Evolutionary conservation across 2,329 filamentous ascomycete genomes (phyloP).

Genomic region (Arthrobotrys sinensis): DNA sequence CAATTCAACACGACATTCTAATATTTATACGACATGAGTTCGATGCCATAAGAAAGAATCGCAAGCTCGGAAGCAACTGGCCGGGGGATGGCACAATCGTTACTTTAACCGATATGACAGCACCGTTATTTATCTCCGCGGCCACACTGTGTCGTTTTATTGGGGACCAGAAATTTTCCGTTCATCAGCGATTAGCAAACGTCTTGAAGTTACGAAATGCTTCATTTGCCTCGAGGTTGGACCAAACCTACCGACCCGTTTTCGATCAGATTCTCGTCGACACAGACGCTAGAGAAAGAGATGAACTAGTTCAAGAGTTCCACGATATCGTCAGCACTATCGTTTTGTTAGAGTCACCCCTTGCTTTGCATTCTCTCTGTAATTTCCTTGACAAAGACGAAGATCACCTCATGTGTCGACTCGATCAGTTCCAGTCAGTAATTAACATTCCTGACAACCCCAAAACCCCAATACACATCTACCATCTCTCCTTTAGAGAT

Average conservation of each 20-base stretch:
- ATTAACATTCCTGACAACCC: constrained; percentile 29
- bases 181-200: background rate
- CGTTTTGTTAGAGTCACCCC: constrained; percentile 36
- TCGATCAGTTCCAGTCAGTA: constrained; percentile 27
- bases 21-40: constrained; percentile 3
- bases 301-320: constrained; percentile 7
- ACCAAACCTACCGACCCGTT: constrained; percentile 28
- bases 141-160: constrained; percentile 31
- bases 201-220: constrained; percentile 1
- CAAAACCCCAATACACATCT: background rate
- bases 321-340: constrained; percentile 35
- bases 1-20: constrained; percentile 65
- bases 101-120: constrained; percentile 7
- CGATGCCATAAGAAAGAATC: constrained; percentile 3
- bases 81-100: background rate
- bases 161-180: background rate
- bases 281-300: constrained; percentile 6
- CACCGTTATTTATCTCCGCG: constrained; percentile 28
- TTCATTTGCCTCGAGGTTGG: background rate
- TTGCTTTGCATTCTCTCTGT: constrained; percentile 17
- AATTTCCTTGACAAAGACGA: background rate
- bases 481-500: constrained; percentile 38
- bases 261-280: constrained; percentile 23
- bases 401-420: background rate
- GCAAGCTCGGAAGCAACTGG: constrained; percentile 1